These are phyloP conservation scores for Fusarium sp. DNA, from an alignment of 2,329 filamentous ascomycete species.

Conservation along the genomic window DNA sequence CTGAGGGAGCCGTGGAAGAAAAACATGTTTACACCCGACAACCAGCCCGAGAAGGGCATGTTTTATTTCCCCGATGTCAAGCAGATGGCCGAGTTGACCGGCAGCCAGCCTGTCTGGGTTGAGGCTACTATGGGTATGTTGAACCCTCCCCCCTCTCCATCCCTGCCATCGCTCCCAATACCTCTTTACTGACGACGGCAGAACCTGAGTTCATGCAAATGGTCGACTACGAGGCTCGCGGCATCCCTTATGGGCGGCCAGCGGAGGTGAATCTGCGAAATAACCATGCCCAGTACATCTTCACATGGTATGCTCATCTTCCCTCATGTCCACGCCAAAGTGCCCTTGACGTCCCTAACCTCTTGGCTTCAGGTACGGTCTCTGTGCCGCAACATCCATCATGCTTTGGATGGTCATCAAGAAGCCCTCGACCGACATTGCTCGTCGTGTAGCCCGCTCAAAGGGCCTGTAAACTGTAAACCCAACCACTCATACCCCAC, in stretches of 20 bases:
- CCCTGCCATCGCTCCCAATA: background rate
- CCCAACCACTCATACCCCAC: slow-evolving; percentile 17
- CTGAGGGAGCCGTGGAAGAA: slow-evolving; percentile 94
- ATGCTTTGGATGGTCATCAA: slow-evolving; percentile 98
- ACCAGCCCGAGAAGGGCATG: slow-evolving; percentile 84
- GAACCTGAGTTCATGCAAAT: slow-evolving; percentile 84
- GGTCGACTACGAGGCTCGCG: slow-evolving; percentile 82
- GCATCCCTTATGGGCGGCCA: slow-evolving; percentile 89
- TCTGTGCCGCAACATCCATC: slow-evolving; percentile 87
- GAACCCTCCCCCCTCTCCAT: slow-evolving; percentile 13
- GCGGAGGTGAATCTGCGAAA: slow-evolving; percentile 95
- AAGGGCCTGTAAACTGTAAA: slow-evolving; percentile 46
- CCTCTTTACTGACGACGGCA: slow-evolving; percentile 55
- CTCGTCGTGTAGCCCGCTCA: slow-evolving; percentile 72
- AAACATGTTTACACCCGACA: slow-evolving; percentile 97
- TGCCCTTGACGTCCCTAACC: background rate
- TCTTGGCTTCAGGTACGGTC: slow-evolving; percentile 78
- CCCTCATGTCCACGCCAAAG: background rate
- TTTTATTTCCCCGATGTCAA: slow-evolving; percentile 96
- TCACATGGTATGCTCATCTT: slow-evolving; percentile 85
- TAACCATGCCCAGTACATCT: slow-evolving; percentile 98
- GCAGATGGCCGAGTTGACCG: slow-evolving; percentile 89
- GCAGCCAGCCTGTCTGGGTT: slow-evolving; percentile 92
- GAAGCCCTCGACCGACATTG: slow-evolving; percentile 83
- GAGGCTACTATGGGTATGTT: slow-evolving; percentile 91